Conservation (phyloP, 2,329 filamentous ascomycete genomes). For the Penicillium concentricum region DNA sequence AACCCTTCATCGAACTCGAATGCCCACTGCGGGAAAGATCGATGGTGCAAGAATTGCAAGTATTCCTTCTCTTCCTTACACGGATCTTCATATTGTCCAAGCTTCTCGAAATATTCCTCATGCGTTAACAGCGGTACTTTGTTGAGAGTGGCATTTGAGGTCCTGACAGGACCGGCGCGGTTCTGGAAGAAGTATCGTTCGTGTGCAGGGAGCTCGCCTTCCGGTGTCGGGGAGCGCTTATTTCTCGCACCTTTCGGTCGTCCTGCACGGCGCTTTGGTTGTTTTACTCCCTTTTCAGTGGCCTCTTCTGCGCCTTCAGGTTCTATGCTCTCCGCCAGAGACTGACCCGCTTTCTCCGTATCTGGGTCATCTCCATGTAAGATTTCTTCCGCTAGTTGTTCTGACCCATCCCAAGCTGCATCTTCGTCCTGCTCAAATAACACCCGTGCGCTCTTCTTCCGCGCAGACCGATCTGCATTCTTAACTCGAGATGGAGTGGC, state of each 20-base stretch:
- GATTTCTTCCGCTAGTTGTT: slow-evolving; percentile 69
- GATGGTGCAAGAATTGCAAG: slow-evolving; percentile 71
- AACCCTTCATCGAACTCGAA: slow-evolving; percentile 88
- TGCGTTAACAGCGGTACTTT: slow-evolving; percentile 77
- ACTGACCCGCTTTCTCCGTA: slow-evolving; percentile 19
- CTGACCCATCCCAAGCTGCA: slow-evolving; percentile 61
- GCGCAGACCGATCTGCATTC: slow-evolving; percentile 80
- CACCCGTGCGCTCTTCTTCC: slow-evolving; percentile 76
- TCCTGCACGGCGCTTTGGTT: slow-evolving; percentile 56
- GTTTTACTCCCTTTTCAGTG: slow-evolving; percentile 43
- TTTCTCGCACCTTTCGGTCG: slow-evolving; percentile 57
- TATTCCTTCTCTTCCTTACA: slow-evolving; percentile 70
- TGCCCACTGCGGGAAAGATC: slow-evolving; percentile 85
- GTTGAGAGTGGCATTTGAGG: slow-evolving; percentile 80
- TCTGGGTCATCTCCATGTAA: slow-evolving; percentile 46
- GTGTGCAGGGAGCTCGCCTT: slow-evolving; percentile 77
- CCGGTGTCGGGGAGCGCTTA: slow-evolving; percentile 73
- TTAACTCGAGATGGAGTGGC: slow-evolving; percentile 63
- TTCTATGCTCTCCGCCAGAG: slow-evolving; percentile 35
- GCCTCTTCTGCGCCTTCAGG: slow-evolving; percentile 30
- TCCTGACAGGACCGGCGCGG: slow-evolving; percentile 74
- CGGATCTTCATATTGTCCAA: slow-evolving; percentile 64
- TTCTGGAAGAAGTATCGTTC: slow-evolving; percentile 95
- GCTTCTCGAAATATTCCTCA: slow-evolving; percentile 80
- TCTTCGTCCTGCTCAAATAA: slow-evolving; percentile 75